phyloP scores from a whole-genome alignment of 768 basidiomycete genomes.

The Serendipita indica region DNA sequence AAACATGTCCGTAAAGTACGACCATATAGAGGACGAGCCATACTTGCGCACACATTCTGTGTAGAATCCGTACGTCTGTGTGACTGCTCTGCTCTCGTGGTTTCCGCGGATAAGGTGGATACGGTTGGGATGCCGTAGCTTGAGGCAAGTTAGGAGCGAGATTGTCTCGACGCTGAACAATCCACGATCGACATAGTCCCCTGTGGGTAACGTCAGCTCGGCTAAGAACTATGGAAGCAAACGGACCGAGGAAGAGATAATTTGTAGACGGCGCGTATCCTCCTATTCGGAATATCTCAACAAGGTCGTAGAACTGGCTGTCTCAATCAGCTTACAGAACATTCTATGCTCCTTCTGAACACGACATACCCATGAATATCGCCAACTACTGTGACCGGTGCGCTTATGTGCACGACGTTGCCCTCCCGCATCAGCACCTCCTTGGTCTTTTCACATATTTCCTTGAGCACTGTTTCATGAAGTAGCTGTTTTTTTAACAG shows the following conservation, averaged over 20 bases:
- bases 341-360: slow-evolving; percentile 14
- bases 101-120: slow-evolving; percentile 96
- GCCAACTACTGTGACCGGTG: slow-evolving; percentile 95
- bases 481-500: slow-evolving; percentile 83
- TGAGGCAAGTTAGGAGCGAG: slow-evolving; percentile 89
- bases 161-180: slow-evolving; percentile 98
- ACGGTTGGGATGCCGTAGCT: slow-evolving; percentile 90
- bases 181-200: slow-evolving; percentile 96
- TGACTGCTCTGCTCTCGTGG: slow-evolving; percentile 94
- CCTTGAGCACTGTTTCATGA: slow-evolving; percentile 84
- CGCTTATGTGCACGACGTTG: slow-evolving; percentile 92
- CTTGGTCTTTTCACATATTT: slow-evolving; percentile 99
- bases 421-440: slow-evolving; percentile 98
- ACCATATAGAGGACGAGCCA: slow-evolving; percentile 91
- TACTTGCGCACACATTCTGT: slow-evolving; percentile 97
- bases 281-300: slow-evolving; percentile 98
- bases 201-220: slow-evolving; percentile 28
- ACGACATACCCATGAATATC: slow-evolving; percentile 91
- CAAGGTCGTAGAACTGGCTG: slow-evolving; percentile 98
- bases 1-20: slow-evolving; percentile 99
- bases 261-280: slow-evolving; percentile 94
- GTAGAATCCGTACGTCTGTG: slow-evolving; percentile 98
- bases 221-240: slow-evolving; percentile 5
- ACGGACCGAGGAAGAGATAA: slow-evolving; percentile 78
- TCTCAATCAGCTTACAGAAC: slow-evolving; percentile 23